Conservation (phyloP, 805 yeast species). For the Hanseniaspora mollemarum region DNA sequence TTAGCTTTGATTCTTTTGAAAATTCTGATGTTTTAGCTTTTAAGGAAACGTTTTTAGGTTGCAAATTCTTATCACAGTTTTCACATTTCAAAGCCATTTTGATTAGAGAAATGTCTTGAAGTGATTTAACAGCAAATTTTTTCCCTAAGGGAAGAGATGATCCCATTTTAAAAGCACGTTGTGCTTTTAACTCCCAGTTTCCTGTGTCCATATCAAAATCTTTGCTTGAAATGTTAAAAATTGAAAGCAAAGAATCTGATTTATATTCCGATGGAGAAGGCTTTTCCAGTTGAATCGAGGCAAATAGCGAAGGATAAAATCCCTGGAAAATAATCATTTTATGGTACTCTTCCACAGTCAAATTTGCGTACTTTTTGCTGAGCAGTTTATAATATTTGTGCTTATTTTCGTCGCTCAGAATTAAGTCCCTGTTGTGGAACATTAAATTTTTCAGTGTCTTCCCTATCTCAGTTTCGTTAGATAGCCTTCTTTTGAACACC, state of each 20-base stretch:
- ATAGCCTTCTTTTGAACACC: background rate
- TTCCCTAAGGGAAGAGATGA: background rate
- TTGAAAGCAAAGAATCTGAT: background rate
- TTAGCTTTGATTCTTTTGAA: background rate
- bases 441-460: background rate
- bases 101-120: conserved; percentile 8
- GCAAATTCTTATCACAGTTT: background rate
- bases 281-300: background rate
- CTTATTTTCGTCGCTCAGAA: background rate
- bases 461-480: background rate
- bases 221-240: background rate
- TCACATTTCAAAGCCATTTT: conserved; percentile 13
- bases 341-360: background rate
- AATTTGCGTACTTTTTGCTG: background rate
- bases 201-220: background rate
- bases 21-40: background rate
- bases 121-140: background rate
- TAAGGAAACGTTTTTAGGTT: conserved; percentile 3
- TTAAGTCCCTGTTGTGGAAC: background rate
- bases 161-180: background rate
- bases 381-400: background rate
- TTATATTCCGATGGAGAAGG: background rate
- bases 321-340: conserved; percentile 5
- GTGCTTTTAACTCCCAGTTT: background rate
- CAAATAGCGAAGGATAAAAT: background rate